Conservation (phyloP, 2,329 filamentous ascomycete genomes). For the Colletotrichum aenigma region DNA sequence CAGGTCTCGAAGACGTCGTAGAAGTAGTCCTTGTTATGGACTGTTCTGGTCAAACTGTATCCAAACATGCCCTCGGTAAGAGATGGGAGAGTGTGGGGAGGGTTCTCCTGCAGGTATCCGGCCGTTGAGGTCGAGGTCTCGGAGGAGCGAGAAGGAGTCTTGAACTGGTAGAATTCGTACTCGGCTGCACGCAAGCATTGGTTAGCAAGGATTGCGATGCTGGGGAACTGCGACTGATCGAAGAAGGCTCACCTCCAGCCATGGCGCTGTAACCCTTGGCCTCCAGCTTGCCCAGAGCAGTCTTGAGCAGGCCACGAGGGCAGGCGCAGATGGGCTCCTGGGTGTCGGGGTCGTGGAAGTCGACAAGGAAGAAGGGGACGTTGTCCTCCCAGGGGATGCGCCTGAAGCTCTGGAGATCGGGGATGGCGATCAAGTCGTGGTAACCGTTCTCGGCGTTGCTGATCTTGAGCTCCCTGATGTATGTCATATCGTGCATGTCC, state of each 20-base stretch:
- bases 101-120: slow-evolving; percentile 74
- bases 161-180: slow-evolving; percentile 95
- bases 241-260: slow-evolving; percentile 75
- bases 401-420: slow-evolving; percentile 78
- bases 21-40: slow-evolving; percentile 92
- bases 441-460: slow-evolving; percentile 93
- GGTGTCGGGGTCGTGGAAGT: slow-evolving; percentile 83
- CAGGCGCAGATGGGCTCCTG: slow-evolving; percentile 75
- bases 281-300: slow-evolving; percentile 69
- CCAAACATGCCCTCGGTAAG: slow-evolving; percentile 96
- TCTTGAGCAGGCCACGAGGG: slow-evolving; percentile 76
- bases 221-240: background rate
- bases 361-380: slow-evolving; percentile 83
- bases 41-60: slow-evolving; percentile 84
- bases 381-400: slow-evolving; percentile 91
- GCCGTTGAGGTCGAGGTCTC: slow-evolving; percentile 71
- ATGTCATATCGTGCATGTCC: slow-evolving; percentile 96
- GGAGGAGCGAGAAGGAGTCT: slow-evolving; percentile 61
- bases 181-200: slow-evolving; percentile 65
- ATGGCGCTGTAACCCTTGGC: slow-evolving; percentile 78
- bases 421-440: slow-evolving; percentile 80
- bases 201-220: background rate
- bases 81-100: slow-evolving; percentile 73
- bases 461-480: slow-evolving; percentile 82
- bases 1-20: slow-evolving; percentile 87